Conservation (phyloP, 202 grass and related monocot species). For the Panicum hallii region DNA sequence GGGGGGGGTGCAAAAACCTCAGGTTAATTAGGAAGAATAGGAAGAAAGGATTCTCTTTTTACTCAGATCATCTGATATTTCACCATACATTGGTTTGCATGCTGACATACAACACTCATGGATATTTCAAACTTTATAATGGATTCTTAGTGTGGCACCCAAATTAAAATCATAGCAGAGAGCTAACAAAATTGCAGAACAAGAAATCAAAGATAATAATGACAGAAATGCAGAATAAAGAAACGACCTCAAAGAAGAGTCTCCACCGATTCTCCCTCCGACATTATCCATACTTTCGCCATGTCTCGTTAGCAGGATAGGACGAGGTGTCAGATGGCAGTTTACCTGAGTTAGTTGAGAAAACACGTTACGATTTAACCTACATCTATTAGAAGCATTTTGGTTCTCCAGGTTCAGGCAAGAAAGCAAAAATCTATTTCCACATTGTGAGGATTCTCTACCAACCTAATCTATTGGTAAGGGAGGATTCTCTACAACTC, state of each 20-base stretch:
- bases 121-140: conserved; percentile 10
- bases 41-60: neutral
- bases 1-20: neutral
- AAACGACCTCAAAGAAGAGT: conserved; percentile 82
- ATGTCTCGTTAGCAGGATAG: conserved; percentile 94
- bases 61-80: neutral
- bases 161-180: conserved; percentile 39
- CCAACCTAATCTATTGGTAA: neutral
- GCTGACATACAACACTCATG: neutral
- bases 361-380: neutral
- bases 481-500: neutral
- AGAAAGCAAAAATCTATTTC: neutral
- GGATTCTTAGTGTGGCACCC: neutral
- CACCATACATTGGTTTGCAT: neutral
- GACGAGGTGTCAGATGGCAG: conserved; percentile 95
- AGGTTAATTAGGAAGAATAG: neutral
- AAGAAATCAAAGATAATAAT: conserved; percentile 48
- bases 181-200: conserved; percentile 38
- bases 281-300: conserved; percentile 98
- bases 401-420: neutral
- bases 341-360: conserved; percentile 71
- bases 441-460: neutral
- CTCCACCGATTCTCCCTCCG: conserved; percentile 90
- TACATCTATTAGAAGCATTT: neutral
- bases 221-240: conserved; percentile 24